Evolutionary conservation across 345 rosid species (phyloP).

Genomic region (Camelina sativa): DNA sequence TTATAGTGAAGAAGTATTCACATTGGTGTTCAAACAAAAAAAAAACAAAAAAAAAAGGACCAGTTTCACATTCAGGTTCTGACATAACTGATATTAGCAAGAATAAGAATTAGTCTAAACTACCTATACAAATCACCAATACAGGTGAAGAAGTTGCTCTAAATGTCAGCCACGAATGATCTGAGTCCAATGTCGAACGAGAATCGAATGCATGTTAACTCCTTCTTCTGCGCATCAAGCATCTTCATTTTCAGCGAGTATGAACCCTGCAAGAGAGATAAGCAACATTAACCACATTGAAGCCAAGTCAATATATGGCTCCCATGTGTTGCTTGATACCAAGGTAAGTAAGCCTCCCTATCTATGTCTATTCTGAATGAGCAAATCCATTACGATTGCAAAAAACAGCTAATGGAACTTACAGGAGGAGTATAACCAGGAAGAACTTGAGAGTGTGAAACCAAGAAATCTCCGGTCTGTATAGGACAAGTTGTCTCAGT

Average conservation of each 20-base stretch:
- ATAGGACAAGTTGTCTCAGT: conserved; percentile 86
- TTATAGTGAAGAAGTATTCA: conserved; percentile 9
- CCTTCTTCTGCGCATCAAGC: conserved; percentile 50
- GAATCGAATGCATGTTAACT: conserved; percentile 77
- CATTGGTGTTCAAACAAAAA: neutral
- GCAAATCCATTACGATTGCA: neutral
- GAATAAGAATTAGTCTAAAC: conserved; percentile 15
- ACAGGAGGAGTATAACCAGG: conserved; percentile 92
- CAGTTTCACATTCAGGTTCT: no score
- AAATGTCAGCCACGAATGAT: conserved; percentile 61
- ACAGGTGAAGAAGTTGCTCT: conserved; percentile 22
- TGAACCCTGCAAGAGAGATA: conserved; percentile 61
- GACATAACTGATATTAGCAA: conserved; percentile 6
- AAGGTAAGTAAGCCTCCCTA: conserved; percentile 15
- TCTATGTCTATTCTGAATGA: neutral
- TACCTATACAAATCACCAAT: conserved; percentile 8
- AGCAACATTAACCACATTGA: conserved; percentile 8
- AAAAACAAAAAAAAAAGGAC: neutral
- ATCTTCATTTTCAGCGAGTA: conserved; percentile 87
- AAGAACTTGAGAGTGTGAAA: conserved; percentile 78
- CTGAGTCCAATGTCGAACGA: conserved; percentile 63
- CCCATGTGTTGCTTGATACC: neutral
- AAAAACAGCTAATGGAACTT: no score
- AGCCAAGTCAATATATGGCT: neutral
- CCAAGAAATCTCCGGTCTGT: conserved; percentile 70